These are phyloP conservation scores for Colletotrichum sp. DNA, from an alignment of 2,329 filamentous ascomycete genomes.

Conservation along the genomic window DNA sequence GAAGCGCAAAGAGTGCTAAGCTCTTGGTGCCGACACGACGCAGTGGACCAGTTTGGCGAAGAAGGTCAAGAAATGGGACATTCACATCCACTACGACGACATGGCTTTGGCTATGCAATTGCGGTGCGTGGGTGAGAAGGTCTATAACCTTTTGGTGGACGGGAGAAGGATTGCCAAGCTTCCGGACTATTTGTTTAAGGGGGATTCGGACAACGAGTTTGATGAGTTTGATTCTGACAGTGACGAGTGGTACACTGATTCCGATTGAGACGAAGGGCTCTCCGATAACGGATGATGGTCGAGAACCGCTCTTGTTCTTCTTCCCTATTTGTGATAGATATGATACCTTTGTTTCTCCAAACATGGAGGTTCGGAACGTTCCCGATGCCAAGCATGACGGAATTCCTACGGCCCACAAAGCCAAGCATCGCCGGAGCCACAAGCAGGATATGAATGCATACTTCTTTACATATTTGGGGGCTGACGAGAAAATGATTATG, in stretches of 20 bases:
- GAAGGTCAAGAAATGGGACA: constrained; percentile 35
- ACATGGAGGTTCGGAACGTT: background rate
- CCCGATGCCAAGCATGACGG: background rate
- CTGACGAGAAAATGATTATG: no score
- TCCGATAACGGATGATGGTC: background rate
- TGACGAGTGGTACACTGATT: background rate
- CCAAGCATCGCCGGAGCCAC: background rate
- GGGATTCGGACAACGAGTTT: no score
- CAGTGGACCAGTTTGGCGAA: constrained; percentile 33
- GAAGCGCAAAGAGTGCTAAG: constrained; percentile 43
- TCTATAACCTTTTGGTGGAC: constrained; percentile 27
- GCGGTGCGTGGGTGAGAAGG: constrained; percentile 49
- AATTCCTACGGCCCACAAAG: background rate
- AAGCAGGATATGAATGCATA: background rate
- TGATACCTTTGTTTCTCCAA: no score
- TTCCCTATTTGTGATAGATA: no score
- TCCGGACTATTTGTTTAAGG: background rate
- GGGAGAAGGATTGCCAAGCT: background rate
- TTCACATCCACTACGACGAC: constrained; percentile 49
- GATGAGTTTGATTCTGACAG: background rate
- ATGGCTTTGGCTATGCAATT: constrained; percentile 52
- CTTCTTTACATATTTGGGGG: background rate
- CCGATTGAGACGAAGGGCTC: background rate
- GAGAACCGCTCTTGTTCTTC: no score
- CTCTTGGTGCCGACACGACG: constrained; percentile 31